These are phyloP conservation scores for Dactylellina haptotyla DNA, from an alignment of 2,329 filamentous ascomycete species.

Conservation along the genomic window DNA sequence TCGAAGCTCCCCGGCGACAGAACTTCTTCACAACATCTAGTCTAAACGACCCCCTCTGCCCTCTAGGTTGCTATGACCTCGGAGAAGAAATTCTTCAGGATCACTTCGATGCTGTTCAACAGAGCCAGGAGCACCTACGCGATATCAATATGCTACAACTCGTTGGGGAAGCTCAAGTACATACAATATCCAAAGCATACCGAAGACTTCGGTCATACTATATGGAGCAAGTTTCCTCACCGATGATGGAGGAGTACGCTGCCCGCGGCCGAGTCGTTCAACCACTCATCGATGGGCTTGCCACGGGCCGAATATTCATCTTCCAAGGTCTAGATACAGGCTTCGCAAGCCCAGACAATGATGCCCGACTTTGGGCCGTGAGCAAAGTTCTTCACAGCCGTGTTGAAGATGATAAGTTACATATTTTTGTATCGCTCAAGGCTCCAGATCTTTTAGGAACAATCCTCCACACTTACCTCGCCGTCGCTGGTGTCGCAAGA, in stretches of 20 bases:
- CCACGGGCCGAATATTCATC: conserved; percentile 58
- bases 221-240: conserved; percentile 40
- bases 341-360: conserved; percentile 60
- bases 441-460: conserved; percentile 63
- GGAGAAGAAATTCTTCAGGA: conserved; percentile 62
- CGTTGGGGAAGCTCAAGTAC: conserved; percentile 60
- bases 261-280: conserved; percentile 59
- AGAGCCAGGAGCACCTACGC: conserved; percentile 63
- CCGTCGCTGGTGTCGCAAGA: conserved; percentile 61
- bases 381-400: conserved; percentile 58
- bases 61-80: conserved; percentile 65
- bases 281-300: conserved; percentile 57
- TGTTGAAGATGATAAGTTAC: conserved; percentile 57
- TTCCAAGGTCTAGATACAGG: conserved; percentile 62
- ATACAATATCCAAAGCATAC: conserved; percentile 60
- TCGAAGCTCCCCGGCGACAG: conserved; percentile 35
- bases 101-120: conserved; percentile 64
- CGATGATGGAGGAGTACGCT: conserved; percentile 56
- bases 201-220: conserved; percentile 57
- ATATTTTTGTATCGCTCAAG: conserved; percentile 64
- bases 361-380: conserved; percentile 62
- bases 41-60: conserved; percentile 45
- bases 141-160: conserved; percentile 58
- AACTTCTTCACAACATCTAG: conserved; percentile 47
- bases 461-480: conserved; percentile 64